A percentile compares a stretch with the other conserved stretches of the same genome.
Conservation (phyloP, 768 basidiomycete genomes). For the Pseudohyphozyma bogoriensis region DNA sequence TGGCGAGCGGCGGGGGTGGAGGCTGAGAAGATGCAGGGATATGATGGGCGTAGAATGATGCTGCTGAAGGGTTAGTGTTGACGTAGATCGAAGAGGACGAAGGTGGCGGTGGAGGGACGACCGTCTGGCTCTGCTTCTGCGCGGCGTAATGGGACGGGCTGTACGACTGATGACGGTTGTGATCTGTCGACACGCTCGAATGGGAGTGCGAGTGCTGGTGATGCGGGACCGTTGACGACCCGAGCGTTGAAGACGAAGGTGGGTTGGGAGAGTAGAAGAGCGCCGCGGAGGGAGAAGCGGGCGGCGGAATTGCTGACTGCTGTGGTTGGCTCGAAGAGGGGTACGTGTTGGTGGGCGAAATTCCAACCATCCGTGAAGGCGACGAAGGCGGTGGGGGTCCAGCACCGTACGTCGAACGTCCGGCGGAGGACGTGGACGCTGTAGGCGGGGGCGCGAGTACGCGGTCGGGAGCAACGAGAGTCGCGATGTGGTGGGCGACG, state of each 20-base stretch:
- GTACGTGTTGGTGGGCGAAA: neutral
- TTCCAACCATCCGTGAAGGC: conserved; percentile 10
- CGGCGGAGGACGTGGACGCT: too few species aligned
- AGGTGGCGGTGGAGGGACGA: neutral
- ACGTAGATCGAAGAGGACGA: neutral
- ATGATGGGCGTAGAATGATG: conserved; percentile 25
- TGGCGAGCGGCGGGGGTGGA: neutral
- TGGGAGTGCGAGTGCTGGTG: neutral
- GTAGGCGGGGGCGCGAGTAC: neutral
- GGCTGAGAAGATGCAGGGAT: conserved; percentile 2
- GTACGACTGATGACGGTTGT: neutral
- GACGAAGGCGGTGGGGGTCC: too few species aligned
- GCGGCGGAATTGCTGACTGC: neutral
- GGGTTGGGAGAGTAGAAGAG: neutral
- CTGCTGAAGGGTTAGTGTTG: neutral
- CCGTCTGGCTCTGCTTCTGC: neutral
- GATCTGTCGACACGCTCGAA: too few species aligned
- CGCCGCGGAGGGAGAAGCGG: neutral
- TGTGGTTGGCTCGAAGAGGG: neutral
- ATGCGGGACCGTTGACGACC: too few species aligned
- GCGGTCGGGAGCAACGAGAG: conserved; percentile 13
- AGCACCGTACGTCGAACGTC: too few species aligned
- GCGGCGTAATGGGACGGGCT: conserved; percentile 18
- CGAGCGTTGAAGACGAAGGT: neutral
- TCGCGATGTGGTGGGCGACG: neutral